phyloP scores from a whole-genome alignment of 352 stramenopile genomes.

The Phytophthora ohioensis region DNA sequence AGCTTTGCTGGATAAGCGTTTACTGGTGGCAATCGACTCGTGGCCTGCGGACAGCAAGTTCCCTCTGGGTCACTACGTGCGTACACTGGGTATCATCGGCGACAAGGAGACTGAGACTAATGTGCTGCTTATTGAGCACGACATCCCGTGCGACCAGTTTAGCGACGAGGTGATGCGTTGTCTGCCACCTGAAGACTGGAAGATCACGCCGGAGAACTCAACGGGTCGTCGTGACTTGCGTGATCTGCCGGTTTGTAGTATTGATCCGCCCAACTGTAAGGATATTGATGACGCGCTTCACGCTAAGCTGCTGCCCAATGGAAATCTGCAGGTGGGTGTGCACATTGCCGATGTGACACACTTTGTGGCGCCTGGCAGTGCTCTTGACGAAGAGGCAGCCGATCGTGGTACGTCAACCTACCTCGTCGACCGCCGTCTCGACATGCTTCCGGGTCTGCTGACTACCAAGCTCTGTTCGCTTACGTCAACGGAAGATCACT shows the following conservation, averaged over 20 bases:
- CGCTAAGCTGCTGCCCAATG: conserved; percentile 93
- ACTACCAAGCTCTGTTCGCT: conserved; percentile 99
- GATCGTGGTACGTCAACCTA: conserved; percentile 96
- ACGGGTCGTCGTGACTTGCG: conserved; percentile 92
- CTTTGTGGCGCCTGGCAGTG: conserved; percentile 95
- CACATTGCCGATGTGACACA: conserved; percentile 99
- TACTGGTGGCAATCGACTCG: conserved; percentile 96
- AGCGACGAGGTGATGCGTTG: conserved; percentile 92
- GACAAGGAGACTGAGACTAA: conserved; percentile 97
- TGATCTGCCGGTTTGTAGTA: conserved; percentile 93
- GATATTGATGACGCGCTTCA: conserved; percentile 99
- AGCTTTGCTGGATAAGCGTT: conserved; percentile 92
- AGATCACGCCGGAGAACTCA: conserved; percentile 95
- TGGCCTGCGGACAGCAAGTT: conserved; percentile 92
- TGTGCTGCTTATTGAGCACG: conserved; percentile 97
- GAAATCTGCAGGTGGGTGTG: conserved; percentile 94
- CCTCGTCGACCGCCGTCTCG: conserved; percentile 97
- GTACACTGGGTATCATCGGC: conserved; percentile 95
- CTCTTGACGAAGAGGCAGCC: conserved; percentile 96
- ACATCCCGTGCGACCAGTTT: conserved; percentile 93
- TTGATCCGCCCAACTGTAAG: conserved; percentile 91
- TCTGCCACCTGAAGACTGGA: conserved; percentile 94
- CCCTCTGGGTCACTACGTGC: conserved; percentile 97
- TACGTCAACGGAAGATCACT: conserved; percentile 78
- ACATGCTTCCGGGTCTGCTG: conserved; percentile 98